A percentile compares a stretch with the other conserved stretches of the same genome.
Evolutionary conservation across 768 basidiomycete species (phyloP).

Genomic region (Filobasidium floriforme): DNA sequence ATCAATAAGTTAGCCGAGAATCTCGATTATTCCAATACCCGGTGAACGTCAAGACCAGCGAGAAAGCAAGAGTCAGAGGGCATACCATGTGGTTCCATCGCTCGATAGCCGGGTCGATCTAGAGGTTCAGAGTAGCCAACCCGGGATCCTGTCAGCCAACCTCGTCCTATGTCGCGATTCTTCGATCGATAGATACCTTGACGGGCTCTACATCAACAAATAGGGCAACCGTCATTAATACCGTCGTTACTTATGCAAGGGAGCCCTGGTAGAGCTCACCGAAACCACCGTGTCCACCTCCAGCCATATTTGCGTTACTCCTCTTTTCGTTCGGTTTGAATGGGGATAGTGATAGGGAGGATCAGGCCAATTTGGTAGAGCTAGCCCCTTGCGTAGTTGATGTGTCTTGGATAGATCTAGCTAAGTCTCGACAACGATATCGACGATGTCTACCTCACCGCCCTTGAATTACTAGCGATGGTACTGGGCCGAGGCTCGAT

Average conservation of each 20-base stretch:
- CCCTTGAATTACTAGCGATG: no score
- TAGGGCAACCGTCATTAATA: background rate
- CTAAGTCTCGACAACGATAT: no score
- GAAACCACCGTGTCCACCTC: slow-evolving; percentile 57
- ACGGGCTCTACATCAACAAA: slow-evolving; percentile 22
- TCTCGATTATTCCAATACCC: no score
- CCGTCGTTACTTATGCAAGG: background rate
- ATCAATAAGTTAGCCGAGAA: slow-evolving; percentile 6
- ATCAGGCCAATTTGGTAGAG: background rate
- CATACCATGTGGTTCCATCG: slow-evolving; percentile 59
- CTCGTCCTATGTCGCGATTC: background rate
- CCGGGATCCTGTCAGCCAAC: background rate
- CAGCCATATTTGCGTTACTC: slow-evolving; percentile 49
- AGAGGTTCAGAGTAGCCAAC: slow-evolving; percentile 25
- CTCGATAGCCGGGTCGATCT: slow-evolving; percentile 54
- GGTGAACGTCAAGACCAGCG: no score
- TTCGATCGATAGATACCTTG: background rate
- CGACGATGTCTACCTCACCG: background rate
- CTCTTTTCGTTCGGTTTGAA: background rate
- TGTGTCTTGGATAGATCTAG: no score
- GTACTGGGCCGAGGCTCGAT: no score
- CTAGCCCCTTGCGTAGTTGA: background rate
- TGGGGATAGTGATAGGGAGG: background rate
- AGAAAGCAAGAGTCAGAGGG: slow-evolving; percentile 1
- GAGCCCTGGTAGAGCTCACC: slow-evolving; percentile 14